Evolutionary conservation across 2,329 filamentous ascomycete genomes (phyloP), one percentile per base, ranked within the genome.

Genomic region (Didymella lethalis): DNA sequence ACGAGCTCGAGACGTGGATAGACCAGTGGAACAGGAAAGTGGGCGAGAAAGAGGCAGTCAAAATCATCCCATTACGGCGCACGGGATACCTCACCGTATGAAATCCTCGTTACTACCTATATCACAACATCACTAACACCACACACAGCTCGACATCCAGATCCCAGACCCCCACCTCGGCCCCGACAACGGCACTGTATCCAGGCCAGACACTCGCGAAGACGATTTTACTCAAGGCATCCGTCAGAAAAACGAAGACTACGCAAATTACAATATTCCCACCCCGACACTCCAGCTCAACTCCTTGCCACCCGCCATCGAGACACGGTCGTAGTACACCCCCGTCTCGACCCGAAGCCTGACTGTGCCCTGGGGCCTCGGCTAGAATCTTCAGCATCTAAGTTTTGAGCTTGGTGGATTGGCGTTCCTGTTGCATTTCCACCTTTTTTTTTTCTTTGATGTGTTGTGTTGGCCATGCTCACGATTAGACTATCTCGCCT

Each of bases 21-120:
- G 90, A 96, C 64, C 84, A 87, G 59, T 97, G 94, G 93, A 99
- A 99, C 75, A 74, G 76, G 8, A 86, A 91, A 62, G 77, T 83
- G 10, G 84, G 84, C n/a, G 78, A 79, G 49, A 83, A 83, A 57
- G 81, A 85, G 61, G 84, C 84, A 26, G 92, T 94, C 23, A 90
- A 85, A 75, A 87, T 97, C 52, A 88, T 97, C 65, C 85, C 90
- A 38, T 78, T 97, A 66, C 85, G 93, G 69, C 85, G 88, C 70
- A 96, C 93, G 38, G 94, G 91, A 1, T 97, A 97, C 77, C 89
- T 97, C 88, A 93, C 85, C 66, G 89, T 91, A 78, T 79, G 87
- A 18, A 5, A 1, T 29, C 16, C 32, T 11, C 4, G 12, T 6
- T 14, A 4, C 29, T 11, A 11, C 29, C 29, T 25, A 20, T 8